Conservation (phyloP, 441 rosid genomes). For the Raphanus hybrid region DNA sequence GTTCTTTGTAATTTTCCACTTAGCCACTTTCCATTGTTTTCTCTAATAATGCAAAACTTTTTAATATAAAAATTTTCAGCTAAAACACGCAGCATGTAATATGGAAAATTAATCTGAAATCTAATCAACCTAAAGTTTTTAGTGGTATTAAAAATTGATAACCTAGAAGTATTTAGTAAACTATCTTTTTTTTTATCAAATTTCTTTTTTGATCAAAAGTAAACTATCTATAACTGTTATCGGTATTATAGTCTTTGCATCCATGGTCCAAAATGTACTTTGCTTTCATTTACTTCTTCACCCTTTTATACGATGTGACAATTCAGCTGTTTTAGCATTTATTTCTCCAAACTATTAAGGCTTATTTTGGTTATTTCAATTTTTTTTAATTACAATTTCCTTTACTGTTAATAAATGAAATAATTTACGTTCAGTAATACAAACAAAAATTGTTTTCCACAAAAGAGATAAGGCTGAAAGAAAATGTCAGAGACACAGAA, state of each 20-base stretch:
- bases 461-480: slow-evolving; percentile 40
- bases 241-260: neutral
- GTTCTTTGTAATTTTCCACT: slow-evolving; percentile 41
- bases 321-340: slow-evolving; percentile 30
- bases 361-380: neutral
- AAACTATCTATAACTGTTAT: neutral
- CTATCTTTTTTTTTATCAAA: no score
- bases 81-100: slow-evolving; percentile 27
- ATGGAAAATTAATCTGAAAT: neutral
- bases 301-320: slow-evolving; percentile 32
- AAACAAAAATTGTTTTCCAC: slow-evolving; percentile 26
- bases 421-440: slow-evolving; percentile 27
- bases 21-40: slow-evolving; percentile 41
- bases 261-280: neutral
- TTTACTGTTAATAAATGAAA: neutral
- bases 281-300: slow-evolving; percentile 9
- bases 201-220: no score
- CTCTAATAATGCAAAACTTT: slow-evolving; percentile 31
- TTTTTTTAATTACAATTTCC: neutral
- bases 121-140: neutral
- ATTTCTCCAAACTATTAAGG: neutral
- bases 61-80: neutral
- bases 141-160: neutral
- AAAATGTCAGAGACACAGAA: slow-evolving; percentile 36
- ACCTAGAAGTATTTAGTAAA: neutral